Evolutionary conservation across 2,329 filamentous ascomycete species (phyloP), one percentile per base, ranked within the genome.

Genomic region (Trichoderma afroharzianum): DNA sequence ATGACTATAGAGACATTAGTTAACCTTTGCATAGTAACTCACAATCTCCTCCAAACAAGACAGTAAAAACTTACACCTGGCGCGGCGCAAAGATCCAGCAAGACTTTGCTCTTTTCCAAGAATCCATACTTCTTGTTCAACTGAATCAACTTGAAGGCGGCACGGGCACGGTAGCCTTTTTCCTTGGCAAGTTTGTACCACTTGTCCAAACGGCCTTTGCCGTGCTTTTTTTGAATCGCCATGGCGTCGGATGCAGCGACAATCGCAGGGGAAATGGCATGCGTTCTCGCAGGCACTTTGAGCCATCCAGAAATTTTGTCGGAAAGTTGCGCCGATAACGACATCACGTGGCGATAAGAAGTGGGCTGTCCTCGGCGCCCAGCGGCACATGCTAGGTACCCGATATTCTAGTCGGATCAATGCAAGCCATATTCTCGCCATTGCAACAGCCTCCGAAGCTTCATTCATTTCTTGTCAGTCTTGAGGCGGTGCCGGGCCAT

Each of bases 51-150:
- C 30, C 11, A 5, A 12, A 26, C 2, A 33, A 47, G 66, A 18
- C 30, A 63, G 24, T 12, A 59, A 47, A n/a, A 26, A 77, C 90
- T 80, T 86, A 93, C 92, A 82, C 96, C 96, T 36, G 96, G 96
- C 24, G 96, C 96, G 75, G 96, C 96, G 84, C 96, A 99, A 80
- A 99, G 92, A 91, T 99, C 97, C 81, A 99, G 87, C 73, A 98
- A 86, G 78, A 98, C 96, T 85, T 93, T 97, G 83, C 94, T 97
- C 86, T 97, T 95, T 82, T 98, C 94, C 76, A 99, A 86, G 83
- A 99, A 99, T 76, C 94, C 93, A 92, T 97, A 99, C 81, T 98
- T 98, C 84, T 98, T 98, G 85, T 99, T 99, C 78, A 99, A 86
- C 82, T 99, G 95, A 76, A 99, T 95, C 77, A 99, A 85, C 85